phyloP scores from a whole-genome alignment of 768 basidiomycete genomes.

The Termitomyces sp. region DNA sequence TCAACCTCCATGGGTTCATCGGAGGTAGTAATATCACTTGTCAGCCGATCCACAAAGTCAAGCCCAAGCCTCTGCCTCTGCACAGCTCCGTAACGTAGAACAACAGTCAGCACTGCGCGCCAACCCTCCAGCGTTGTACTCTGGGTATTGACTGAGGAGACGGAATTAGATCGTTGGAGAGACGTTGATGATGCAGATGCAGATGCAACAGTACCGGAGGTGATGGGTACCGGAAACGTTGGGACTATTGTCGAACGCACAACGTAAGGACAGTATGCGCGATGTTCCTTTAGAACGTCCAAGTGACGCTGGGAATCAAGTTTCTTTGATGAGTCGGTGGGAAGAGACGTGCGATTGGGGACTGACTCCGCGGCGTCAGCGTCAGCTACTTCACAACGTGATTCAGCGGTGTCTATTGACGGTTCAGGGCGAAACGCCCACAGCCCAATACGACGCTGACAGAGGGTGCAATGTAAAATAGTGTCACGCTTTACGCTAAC shows the following conservation, averaged over 20 bases:
- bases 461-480: constrained; percentile 61
- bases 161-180: constrained; percentile 17
- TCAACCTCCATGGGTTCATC: constrained; percentile 35
- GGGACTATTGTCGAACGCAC: constrained; percentile 65
- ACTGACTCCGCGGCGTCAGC: constrained; percentile 6
- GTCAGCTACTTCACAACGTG: background rate
- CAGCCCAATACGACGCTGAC: constrained; percentile 74
- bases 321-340: constrained; percentile 23
- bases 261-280: constrained; percentile 84
- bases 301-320: constrained; percentile 44
- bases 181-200: constrained; percentile 15
- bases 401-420: background rate
- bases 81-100: constrained; percentile 61
- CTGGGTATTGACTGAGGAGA: constrained; percentile 25
- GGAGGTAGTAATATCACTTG: constrained; percentile 4
- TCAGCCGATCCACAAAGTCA: constrained; percentile 14
- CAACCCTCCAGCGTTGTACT: constrained; percentile 59
- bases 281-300: constrained; percentile 76
- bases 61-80: constrained; percentile 43
- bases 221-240: constrained; percentile 37
- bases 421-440: constrained; percentile 55
- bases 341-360: constrained; percentile 12
- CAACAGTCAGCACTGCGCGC: constrained; percentile 69
- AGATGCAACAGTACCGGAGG: constrained; percentile 13
- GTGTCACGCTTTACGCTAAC: constrained; percentile 35